phyloP scores from a whole-genome alignment of 2,329 filamentous ascomycete genomes.

The Zymoseptoria pseudotritici region DNA sequence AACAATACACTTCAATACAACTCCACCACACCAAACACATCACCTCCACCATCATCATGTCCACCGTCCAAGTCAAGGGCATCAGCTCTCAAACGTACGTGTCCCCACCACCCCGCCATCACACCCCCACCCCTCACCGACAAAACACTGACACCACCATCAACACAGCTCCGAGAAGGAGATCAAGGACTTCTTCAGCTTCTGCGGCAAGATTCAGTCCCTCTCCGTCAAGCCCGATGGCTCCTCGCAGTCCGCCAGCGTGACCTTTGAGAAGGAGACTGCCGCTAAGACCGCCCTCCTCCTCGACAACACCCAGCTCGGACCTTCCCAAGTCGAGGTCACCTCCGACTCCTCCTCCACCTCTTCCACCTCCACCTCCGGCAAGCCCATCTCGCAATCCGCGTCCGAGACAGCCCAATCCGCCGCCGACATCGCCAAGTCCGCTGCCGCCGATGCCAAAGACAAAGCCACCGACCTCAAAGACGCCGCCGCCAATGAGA shows the following conservation, averaged over 20 bases:
- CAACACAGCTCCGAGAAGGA: slow-evolving; percentile 75
- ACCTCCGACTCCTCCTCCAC: neutral
- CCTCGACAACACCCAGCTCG: slow-evolving; percentile 93
- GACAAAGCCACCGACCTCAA: slow-evolving; percentile 45
- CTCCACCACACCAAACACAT: neutral
- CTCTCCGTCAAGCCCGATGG: slow-evolving; percentile 66
- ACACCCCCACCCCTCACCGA: neutral
- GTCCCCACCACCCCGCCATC: neutral
- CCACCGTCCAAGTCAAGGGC: slow-evolving; percentile 80
- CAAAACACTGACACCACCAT: neutral
- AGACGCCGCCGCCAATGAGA: slow-evolving; percentile 55
- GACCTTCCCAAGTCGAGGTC: slow-evolving; percentile 68
- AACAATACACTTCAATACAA: neutral
- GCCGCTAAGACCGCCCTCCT: slow-evolving; percentile 95
- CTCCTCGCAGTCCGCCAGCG: slow-evolving; percentile 73
- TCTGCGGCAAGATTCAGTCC: slow-evolving; percentile 81
- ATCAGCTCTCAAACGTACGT: slow-evolving; percentile 51
- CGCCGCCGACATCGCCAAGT: slow-evolving; percentile 51
- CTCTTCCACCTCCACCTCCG: slow-evolving; percentile 28
- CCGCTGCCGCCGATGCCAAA: slow-evolving; percentile 50
- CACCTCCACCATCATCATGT: slow-evolving; percentile 37
- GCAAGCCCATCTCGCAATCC: neutral
- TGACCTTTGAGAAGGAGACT: slow-evolving; percentile 93
- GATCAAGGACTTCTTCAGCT: slow-evolving; percentile 95
- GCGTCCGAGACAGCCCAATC: slow-evolving; percentile 48